Conservation (phyloP, 2,329 filamentous ascomycete species). For the Fusarium aywerte region DNA sequence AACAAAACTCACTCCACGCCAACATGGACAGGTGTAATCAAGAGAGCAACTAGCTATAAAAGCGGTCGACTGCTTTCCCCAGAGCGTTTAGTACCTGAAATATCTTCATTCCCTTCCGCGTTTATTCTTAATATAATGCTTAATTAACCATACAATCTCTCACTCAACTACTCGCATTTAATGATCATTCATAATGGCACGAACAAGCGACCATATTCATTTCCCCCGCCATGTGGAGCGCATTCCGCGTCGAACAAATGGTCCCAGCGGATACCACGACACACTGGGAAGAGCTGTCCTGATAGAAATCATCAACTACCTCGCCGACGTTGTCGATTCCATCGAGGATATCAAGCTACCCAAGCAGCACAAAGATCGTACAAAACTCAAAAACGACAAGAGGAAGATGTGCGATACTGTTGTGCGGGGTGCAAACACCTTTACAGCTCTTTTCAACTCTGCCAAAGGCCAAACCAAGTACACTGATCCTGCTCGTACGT, state of each 20-base stretch:
- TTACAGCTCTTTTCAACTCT: constrained; percentile 31
- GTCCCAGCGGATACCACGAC: constrained; percentile 25
- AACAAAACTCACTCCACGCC: constrained; percentile 5
- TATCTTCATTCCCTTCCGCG: background rate
- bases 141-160: background rate
- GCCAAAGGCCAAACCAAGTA: constrained; percentile 32
- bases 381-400: constrained; percentile 25
- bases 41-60: constrained; percentile 20
- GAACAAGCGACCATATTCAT: constrained; percentile 33
- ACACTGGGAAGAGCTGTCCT: constrained; percentile 31
- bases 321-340: constrained; percentile 32
- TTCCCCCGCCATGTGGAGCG: constrained; percentile 34
- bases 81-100: background rate
- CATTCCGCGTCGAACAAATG: constrained; percentile 27
- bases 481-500: constrained; percentile 28
- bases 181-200: constrained; percentile 28
- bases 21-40: background rate
- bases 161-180: background rate
- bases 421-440: constrained; percentile 29
- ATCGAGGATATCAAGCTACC: constrained; percentile 33
- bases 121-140: constrained; percentile 14
- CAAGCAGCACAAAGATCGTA: constrained; percentile 22
- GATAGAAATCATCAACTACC: constrained; percentile 36
- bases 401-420: constrained; percentile 29
- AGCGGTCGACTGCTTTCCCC: background rate